Conservation (phyloP, 2,329 filamentous ascomycete species). For the Thermoascus crustaceus region DNA sequence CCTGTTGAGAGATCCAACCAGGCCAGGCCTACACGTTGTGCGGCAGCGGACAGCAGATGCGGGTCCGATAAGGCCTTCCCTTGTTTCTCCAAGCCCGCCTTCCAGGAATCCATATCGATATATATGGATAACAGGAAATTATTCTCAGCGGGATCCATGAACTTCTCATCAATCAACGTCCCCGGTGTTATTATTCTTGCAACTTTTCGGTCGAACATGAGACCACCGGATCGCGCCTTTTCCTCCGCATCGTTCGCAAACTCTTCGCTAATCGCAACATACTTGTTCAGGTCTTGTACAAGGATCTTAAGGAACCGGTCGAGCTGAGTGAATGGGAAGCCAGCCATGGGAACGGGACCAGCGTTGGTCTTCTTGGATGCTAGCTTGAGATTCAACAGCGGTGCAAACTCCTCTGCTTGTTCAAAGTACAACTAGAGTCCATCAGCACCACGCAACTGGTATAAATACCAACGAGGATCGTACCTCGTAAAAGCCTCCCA, state of each 20-base stretch:
- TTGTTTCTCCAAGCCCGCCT: slow-evolving; percentile 14
- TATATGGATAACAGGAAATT: slow-evolving; percentile 86
- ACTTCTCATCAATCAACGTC: slow-evolving; percentile 93
- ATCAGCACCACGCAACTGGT: slow-evolving; percentile 6
- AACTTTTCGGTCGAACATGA: slow-evolving; percentile 78
- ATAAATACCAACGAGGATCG: slow-evolving; percentile 3
- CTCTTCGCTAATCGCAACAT: slow-evolving; percentile 92
- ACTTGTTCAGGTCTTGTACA: slow-evolving; percentile 80
- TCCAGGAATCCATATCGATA: slow-evolving; percentile 32
- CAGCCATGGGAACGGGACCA: slow-evolving; percentile 80
- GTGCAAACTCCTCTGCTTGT: slow-evolving; percentile 82
- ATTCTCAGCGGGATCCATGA: slow-evolving; percentile 88
- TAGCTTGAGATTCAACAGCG: slow-evolving; percentile 80
- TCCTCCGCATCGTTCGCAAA: slow-evolving; percentile 65
- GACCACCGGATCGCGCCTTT: slow-evolving; percentile 64
- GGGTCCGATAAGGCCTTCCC: slow-evolving; percentile 15
- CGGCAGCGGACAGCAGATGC: slow-evolving; percentile 22
- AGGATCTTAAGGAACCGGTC: slow-evolving; percentile 88
- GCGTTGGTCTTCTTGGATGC: slow-evolving; percentile 70
- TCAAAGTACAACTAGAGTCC: slow-evolving; percentile 71
- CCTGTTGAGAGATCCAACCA: slow-evolving; percentile 96
- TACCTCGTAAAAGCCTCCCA: slow-evolving; percentile 90
- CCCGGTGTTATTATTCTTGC: slow-evolving; percentile 86
- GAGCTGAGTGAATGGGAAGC: slow-evolving; percentile 87
- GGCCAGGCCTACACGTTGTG: slow-evolving; percentile 61